phyloP scores from a whole-genome alignment of 2,329 filamentous ascomycete genomes.

The Ambrosiella cleistominuta region DNA sequence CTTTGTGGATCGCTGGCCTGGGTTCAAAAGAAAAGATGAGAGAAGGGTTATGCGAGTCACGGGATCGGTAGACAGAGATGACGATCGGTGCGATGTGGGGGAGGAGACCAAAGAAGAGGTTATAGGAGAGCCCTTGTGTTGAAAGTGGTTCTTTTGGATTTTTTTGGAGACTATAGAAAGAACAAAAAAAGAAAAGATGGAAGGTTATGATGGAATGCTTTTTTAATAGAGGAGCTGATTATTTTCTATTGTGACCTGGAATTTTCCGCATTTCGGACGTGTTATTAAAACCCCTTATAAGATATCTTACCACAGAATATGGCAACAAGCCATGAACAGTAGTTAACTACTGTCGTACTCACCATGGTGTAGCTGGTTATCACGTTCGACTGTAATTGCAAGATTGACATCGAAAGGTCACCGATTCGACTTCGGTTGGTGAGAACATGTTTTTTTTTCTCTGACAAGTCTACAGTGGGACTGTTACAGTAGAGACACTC shows the following conservation, averaged over 20 bases:
- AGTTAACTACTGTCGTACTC: slow-evolving; percentile 11
- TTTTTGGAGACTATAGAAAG: too few relatives aligned
- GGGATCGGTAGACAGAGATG: not conserved
- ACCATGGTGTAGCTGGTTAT: slow-evolving; percentile 13
- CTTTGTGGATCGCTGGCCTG: not conserved
- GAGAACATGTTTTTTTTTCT: slow-evolving; percentile 6
- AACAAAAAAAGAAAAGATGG: too few relatives aligned
- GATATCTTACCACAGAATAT: not conserved
- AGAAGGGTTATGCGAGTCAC: not conserved
- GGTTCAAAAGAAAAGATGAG: not conserved
- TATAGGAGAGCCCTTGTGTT: too few relatives aligned
- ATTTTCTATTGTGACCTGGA: too few relatives aligned
- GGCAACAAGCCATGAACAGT: slow-evolving; percentile 7
- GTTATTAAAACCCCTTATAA: not conserved
- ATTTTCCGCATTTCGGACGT: too few relatives aligned
- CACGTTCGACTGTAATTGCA: slow-evolving; percentile 13
- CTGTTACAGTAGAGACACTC: too few relatives aligned
- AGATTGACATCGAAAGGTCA: slow-evolving; percentile 12
- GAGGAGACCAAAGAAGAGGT: too few relatives aligned
- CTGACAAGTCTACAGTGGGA: too few relatives aligned
- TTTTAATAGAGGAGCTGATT: too few relatives aligned
- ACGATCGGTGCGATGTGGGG: too few relatives aligned
- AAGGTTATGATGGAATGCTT: too few relatives aligned
- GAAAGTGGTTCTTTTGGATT: too few relatives aligned
- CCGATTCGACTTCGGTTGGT: slow-evolving; percentile 12